Conservation (phyloP, 2,329 filamentous ascomycete genomes). For the Pseudogymnoascus sp. region DNA sequence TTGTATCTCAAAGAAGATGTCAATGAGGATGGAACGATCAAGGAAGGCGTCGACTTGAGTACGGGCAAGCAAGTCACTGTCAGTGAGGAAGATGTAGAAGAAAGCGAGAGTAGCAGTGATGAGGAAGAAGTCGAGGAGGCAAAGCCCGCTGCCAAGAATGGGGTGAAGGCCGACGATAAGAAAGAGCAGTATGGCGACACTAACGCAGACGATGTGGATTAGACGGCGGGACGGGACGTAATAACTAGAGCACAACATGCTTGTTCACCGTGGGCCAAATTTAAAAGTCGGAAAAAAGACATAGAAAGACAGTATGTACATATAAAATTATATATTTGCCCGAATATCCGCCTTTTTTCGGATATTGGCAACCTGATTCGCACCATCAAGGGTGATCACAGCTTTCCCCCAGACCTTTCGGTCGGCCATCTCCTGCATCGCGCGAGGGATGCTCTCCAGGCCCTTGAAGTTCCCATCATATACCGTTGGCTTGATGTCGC, state of each 20-base stretch:
- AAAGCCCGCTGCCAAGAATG: constrained; percentile 11
- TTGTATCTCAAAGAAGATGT: constrained; percentile 64
- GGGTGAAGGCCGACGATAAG: constrained; percentile 11
- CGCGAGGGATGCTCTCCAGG: constrained; percentile 41
- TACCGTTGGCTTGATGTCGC: constrained; percentile 43
- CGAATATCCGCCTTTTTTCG: neutral
- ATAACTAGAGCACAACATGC: neutral
- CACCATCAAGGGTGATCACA: constrained; percentile 37
- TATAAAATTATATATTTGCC: constrained; percentile 3
- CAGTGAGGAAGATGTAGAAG: constrained; percentile 13
- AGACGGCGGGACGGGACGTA: constrained; percentile 2
- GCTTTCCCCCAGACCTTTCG: constrained; percentile 51
- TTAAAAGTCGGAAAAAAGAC: neutral
- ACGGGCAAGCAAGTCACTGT: constrained; percentile 18
- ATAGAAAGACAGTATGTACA: constrained; percentile 2
- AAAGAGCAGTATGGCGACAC: constrained; percentile 16
- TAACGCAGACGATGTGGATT: constrained; percentile 25
- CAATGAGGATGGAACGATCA: constrained; percentile 51
- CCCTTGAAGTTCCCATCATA: constrained; percentile 43
- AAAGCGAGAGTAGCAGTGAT: constrained; percentile 9
- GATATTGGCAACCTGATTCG: neutral
- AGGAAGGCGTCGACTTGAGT: constrained; percentile 28
- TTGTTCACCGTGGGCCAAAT: neutral
- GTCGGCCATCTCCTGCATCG: constrained; percentile 43
- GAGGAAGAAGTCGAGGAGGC: constrained; percentile 15